Evolutionary conservation across 108 stramenopile genomes (phyloP).

Genomic region (Conticribra guillardii): DNA sequence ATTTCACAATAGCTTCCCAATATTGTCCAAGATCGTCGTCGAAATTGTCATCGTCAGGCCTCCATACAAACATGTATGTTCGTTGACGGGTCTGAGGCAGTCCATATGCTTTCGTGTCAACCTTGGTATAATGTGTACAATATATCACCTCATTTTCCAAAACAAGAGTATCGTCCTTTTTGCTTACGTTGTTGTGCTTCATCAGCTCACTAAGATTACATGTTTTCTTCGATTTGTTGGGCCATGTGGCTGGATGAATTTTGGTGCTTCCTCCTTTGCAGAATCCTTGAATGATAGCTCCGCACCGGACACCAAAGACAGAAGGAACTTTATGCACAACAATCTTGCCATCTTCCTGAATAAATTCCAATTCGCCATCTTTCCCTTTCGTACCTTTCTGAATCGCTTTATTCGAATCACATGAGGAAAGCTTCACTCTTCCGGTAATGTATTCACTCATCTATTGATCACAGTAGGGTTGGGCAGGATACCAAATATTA

Average conservation of each 20-base stretch:
- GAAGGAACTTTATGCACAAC: conserved; percentile 60
- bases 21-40: conserved; percentile 75
- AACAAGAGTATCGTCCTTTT: conserved; percentile 56
- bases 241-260: conserved; percentile 33
- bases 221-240: conserved; percentile 32
- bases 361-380: conserved; percentile 42
- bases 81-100: conserved; percentile 81
- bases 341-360: conserved; percentile 27
- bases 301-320: conserved; percentile 65
- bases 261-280: conserved; percentile 25
- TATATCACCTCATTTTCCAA: conserved; percentile 65
- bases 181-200: conserved; percentile 51
- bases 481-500: background rate
- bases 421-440: conserved; percentile 44
- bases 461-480: background rate
- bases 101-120: conserved; percentile 81
- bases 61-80: conserved; percentile 79
- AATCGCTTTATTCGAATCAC: conserved; percentile 46
- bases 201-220: conserved; percentile 62
- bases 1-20: conserved; percentile 60
- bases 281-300: conserved; percentile 64
- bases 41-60: conserved; percentile 41
- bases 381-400: conserved; percentile 39
- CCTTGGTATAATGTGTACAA: conserved; percentile 61
- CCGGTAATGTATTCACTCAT: conserved; percentile 86